Evolutionary conservation across 371 early-diverging fungal genomes (phyloP), one percentile per base, ranked within the genome.

Genomic region (Basidiobolus meristosporus): DNA sequence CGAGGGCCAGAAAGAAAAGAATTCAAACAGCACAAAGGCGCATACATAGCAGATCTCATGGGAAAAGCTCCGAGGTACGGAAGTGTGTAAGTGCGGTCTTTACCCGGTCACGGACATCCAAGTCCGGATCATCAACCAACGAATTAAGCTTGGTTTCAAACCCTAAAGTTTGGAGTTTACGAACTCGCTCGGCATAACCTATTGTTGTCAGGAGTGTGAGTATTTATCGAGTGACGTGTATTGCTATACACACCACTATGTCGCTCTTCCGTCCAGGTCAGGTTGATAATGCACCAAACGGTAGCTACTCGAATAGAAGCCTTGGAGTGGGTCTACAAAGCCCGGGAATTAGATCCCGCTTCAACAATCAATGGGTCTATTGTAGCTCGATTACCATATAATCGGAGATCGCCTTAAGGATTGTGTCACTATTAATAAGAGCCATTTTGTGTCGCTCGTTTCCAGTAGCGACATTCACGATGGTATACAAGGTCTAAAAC

Each of bases 231-330:
- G n/a, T n/a, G n/a, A n/a, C n/a, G n/a, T n/a, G n/a, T n/a, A n/a
- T n/a, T n/a, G n/a, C n/a, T n/a, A n/a, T n/a, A n/a, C n/a, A n/a
- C n/a, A n/a, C n/a, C n/a, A n/a, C n/a, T n/a, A n/a, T n/a, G n/a
- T n/a, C n/a, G n/a, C n/a, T n/a, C n/a, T n/a, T n/a, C n/a, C 0
- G 57, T 49, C 77, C 82, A 84, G 2, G 82, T 81, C 51, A 84
- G 60, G 49, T 89, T 89, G 37, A 84, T 80, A 19, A 84, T 57
- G 46, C 71, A 71, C 87, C 86, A 89, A 12, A 70, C 56, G 15
- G 82, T 65, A 1, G 76, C 81, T 0, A 73, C 60, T 14, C 82
- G 75, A 14, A 89, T 65, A 9, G 57, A 38, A 11, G 70, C 50
- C 17, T 63, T 54, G 1, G 63, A 56, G 47, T 84, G 79, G 2